A percentile compares a stretch with the other conserved stretches of the same genome.
These are phyloP conservation scores for Trichoderma pleuroti DNA, from an alignment of 2,329 filamentous ascomycete genomes.

Conservation along the genomic window DNA sequence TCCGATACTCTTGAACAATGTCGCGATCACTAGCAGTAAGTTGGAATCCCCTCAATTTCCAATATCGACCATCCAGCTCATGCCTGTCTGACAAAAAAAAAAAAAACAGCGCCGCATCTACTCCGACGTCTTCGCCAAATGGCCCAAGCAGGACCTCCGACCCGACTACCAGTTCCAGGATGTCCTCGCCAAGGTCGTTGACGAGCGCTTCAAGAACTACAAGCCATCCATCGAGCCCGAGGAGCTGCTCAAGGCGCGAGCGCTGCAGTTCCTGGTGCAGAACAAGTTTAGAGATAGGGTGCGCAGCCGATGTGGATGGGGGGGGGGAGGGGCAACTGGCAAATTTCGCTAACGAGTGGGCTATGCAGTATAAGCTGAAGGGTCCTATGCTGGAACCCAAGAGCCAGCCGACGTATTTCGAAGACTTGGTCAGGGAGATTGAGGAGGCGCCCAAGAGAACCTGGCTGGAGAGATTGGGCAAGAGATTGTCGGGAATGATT, in stretches of 20 bases:
- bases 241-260: constrained; percentile 56
- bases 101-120: constrained; percentile 35
- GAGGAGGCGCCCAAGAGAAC: constrained; percentile 59
- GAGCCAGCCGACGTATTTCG: constrained; percentile 63
- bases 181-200: constrained; percentile 42
- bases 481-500: constrained; percentile 57
- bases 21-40: constrained; percentile 34
- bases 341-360: constrained; percentile 15
- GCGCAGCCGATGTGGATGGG: too few species aligned
- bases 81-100: not conserved
- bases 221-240: constrained; percentile 41
- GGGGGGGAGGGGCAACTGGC: not conserved
- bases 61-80: not conserved
- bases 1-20: constrained; percentile 24
- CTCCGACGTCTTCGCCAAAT: constrained; percentile 45
- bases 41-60: not conserved
- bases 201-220: constrained; percentile 34
- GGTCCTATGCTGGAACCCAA: constrained; percentile 53
- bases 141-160: constrained; percentile 62
- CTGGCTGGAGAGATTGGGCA: constrained; percentile 49
- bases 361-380: constrained; percentile 38
- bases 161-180: constrained; percentile 61
- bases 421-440: constrained; percentile 58
- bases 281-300: constrained; percentile 58
- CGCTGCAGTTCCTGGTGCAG: constrained; percentile 56